A percentile compares a stretch with the other conserved stretches of the same genome.
Conservation (phyloP, 2,329 filamentous ascomycete genomes). For the Rhynchosporium secalis region DNA sequence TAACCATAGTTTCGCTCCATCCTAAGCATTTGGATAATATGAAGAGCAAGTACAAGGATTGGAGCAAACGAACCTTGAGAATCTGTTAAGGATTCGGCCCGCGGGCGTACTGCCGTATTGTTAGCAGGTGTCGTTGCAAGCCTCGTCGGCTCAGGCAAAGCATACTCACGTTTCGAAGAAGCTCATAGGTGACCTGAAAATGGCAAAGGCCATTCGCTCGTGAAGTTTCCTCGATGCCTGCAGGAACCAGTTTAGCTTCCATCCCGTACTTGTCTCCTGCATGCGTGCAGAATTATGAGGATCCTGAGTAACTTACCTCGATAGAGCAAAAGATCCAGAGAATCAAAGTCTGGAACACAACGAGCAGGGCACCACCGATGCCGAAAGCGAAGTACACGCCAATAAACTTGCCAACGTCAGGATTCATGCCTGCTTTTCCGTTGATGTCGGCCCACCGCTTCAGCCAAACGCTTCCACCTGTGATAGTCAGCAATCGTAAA, state of each 20-base stretch:
- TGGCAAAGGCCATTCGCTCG: slow-evolving; percentile 94
- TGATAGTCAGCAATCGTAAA: slow-evolving; percentile 26
- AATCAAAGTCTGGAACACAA: slow-evolving; percentile 89
- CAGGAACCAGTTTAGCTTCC: slow-evolving; percentile 29
- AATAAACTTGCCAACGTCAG: slow-evolving; percentile 82
- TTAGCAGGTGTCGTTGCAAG: slow-evolving; percentile 17
- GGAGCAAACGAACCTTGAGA: slow-evolving; percentile 69
- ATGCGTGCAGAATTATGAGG: slow-evolving; percentile 23
- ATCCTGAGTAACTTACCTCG: slow-evolving; percentile 60
- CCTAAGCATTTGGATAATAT: slow-evolving; percentile 7
- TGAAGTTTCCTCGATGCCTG: slow-evolving; percentile 93
- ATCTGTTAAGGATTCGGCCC: slow-evolving; percentile 94
- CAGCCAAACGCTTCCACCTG: slow-evolving; percentile 84
- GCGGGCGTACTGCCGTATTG: slow-evolving; percentile 63
- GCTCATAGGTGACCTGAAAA: slow-evolving; percentile 96
- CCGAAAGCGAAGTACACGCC: slow-evolving; percentile 96
- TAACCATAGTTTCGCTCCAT: not conserved
- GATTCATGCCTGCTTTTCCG: slow-evolving; percentile 64
- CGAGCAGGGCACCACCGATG: slow-evolving; percentile 78
- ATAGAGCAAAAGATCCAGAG: slow-evolving; percentile 99
- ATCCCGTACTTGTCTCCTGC: slow-evolving; percentile 20
- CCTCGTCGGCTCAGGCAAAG: slow-evolving; percentile 3
- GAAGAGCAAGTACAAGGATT: slow-evolving; percentile 5
- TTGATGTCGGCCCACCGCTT: slow-evolving; percentile 90
- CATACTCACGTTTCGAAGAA: slow-evolving; percentile 79